phyloP scores from a whole-genome alignment of 2,329 filamentous ascomycete species.

The Fusarium sp. region DNA sequence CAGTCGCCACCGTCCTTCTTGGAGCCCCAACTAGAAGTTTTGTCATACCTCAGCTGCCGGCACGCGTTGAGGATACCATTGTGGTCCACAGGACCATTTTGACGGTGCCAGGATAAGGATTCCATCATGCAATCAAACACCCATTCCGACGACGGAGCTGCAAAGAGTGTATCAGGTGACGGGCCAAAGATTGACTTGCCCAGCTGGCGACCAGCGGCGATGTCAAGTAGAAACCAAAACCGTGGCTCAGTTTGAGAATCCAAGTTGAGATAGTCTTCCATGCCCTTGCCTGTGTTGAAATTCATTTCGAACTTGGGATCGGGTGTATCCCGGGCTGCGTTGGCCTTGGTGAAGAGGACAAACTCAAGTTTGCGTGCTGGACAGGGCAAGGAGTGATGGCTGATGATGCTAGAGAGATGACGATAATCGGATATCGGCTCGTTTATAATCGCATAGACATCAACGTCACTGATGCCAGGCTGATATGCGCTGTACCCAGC shows the following conservation, averaged over 20 bases:
- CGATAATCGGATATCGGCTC: neutral
- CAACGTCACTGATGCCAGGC: conserved; percentile 10
- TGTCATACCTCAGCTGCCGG: neutral
- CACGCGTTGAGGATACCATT: conserved; percentile 19
- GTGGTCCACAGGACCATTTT: neutral
- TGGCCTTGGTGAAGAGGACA: conserved; percentile 3
- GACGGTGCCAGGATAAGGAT: conserved; percentile 11
- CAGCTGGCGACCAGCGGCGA: conserved; percentile 6
- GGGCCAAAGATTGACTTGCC: conserved; percentile 1
- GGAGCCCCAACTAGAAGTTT: neutral
- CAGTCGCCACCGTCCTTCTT: neutral
- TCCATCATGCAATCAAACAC: conserved; percentile 4
- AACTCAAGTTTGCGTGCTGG: conserved; percentile 20
- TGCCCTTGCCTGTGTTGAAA: conserved; percentile 12
- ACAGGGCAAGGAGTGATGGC: neutral
- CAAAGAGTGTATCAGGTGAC: neutral
- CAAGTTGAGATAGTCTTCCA: conserved; percentile 7
- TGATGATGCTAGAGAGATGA: neutral
- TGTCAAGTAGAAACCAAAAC: conserved; percentile 20
- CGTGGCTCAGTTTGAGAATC: conserved; percentile 8
- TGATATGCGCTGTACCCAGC: conserved; percentile 16
- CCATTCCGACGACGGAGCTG: neutral
- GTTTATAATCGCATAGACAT: conserved; percentile 7
- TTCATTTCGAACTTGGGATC: conserved; percentile 19
- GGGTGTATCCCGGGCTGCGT: neutral